These are phyloP conservation scores for Euphrasia arctica DNA, from an alignment of 305 asterid genomes.

Conservation along the genomic window DNA sequence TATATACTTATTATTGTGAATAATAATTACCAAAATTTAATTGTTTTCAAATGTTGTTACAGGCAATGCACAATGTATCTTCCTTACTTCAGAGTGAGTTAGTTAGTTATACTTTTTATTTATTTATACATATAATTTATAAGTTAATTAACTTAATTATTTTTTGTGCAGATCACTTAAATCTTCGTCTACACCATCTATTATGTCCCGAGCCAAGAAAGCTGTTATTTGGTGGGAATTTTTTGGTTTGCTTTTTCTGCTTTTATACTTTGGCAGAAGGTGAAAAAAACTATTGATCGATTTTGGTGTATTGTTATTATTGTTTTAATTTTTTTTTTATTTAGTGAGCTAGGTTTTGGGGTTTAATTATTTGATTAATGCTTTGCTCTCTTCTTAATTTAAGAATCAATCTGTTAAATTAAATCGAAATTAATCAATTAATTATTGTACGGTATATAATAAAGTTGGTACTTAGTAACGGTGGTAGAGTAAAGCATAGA, in stretches of 20 bases:
- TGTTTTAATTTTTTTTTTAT: background rate
- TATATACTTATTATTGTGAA: background rate
- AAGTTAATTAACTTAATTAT: background rate
- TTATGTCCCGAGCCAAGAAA: conserved; percentile 22
- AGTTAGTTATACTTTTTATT: background rate
- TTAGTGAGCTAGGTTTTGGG: background rate
- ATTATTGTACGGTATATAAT: no score
- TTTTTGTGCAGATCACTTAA: conserved; percentile 31
- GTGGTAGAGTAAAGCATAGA: background rate
- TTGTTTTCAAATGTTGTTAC: conserved; percentile 9
- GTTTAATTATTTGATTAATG: conserved; percentile 13
- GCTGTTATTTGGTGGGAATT: conserved; percentile 32
- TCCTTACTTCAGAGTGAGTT: conserved; percentile 37
- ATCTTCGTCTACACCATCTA: conserved; percentile 36
- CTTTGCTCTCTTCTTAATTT: conserved; percentile 27
- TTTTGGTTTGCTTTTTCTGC: conserved; percentile 29
- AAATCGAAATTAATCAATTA: background rate
- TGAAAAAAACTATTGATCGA: conserved; percentile 1
- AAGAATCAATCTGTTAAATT: conserved; percentile 24
- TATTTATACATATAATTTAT: no score
- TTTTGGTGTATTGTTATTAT: background rate
- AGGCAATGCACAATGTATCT: conserved; percentile 49
- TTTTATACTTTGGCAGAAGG: conserved; percentile 31
- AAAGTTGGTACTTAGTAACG: no score
- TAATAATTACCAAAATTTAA: background rate